Conservation (phyloP, 805 yeast species). For the Kregervanrija delftensis region DNA sequence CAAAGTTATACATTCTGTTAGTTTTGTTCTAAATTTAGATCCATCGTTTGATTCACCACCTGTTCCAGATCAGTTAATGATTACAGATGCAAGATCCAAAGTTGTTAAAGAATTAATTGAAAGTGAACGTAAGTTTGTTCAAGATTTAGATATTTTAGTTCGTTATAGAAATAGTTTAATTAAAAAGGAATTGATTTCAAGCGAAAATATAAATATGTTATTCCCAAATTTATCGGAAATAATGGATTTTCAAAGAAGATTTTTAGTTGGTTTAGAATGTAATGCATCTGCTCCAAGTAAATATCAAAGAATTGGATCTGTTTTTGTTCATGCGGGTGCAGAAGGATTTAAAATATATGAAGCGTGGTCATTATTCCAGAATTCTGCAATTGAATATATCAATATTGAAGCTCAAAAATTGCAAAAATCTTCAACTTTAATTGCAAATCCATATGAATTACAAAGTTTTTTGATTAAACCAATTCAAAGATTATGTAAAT, state of each 20-base stretch:
- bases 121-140: constrained; percentile 89
- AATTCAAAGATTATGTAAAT: constrained; percentile 91
- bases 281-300: constrained; percentile 68
- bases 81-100: constrained; percentile 58
- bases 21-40: constrained; percentile 50
- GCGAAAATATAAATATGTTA: constrained; percentile 71
- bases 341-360: constrained; percentile 84
- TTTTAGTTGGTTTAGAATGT: constrained; percentile 82
- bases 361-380: constrained; percentile 90
- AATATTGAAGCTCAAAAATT: constrained; percentile 54
- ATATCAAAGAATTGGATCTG: constrained; percentile 81
- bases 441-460: constrained; percentile 82
- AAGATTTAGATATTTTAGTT: constrained; percentile 73
- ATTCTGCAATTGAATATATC: constrained; percentile 78
- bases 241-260: constrained; percentile 87
- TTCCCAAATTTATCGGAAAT: constrained; percentile 82
- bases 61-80: constrained; percentile 22
- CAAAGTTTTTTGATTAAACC: constrained; percentile 90
- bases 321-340: constrained; percentile 74
- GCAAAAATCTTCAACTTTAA: constrained; percentile 45
- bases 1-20: constrained; percentile 68
- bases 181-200: constrained; percentile 58
- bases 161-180: constrained; percentile 63
- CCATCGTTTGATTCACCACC: constrained; percentile 27
- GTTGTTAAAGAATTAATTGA: constrained; percentile 79